phyloP scores from a whole-genome alignment of 352 stramenopile genomes.

The Pythium sp. region DNA sequence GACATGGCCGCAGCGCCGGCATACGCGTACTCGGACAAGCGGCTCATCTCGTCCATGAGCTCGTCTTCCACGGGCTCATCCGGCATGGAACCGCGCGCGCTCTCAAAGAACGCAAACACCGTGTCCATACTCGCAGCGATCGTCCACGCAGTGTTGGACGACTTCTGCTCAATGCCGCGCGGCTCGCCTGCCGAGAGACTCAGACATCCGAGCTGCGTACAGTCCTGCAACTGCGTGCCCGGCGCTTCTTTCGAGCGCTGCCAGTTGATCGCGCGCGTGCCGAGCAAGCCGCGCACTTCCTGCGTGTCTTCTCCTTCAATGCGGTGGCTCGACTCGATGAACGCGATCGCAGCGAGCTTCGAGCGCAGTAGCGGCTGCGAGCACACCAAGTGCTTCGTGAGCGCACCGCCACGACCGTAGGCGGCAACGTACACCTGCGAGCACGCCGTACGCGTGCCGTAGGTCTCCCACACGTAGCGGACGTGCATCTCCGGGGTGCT shows the following conservation, averaged over 20 bases:
- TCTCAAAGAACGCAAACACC: constrained; percentile 85
- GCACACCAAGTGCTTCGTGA: constrained; percentile 76
- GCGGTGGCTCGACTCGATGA: constrained; percentile 82
- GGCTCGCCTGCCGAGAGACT: constrained; percentile 77
- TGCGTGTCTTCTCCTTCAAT: constrained; percentile 60
- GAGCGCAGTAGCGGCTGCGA: constrained; percentile 58
- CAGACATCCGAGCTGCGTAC: constrained; percentile 66
- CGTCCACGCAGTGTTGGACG: constrained; percentile 79
- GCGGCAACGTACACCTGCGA: constrained; percentile 79
- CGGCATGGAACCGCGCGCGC: constrained; percentile 71
- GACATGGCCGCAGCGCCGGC: constrained; percentile 53
- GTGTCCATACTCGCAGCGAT: constrained; percentile 83
- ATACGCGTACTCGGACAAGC: constrained; percentile 69
- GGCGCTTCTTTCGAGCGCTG: constrained; percentile 68
- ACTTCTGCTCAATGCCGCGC: constrained; percentile 59
- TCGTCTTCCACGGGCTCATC: constrained; percentile 70
- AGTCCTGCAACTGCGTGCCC: constrained; percentile 68
- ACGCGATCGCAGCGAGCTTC: constrained; percentile 71
- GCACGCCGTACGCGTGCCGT: constrained; percentile 61
- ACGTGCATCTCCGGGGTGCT: constrained; percentile 78
- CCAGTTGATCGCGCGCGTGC: constrained; percentile 80
- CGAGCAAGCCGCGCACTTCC: constrained; percentile 62
- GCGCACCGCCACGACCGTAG: constrained; percentile 64
- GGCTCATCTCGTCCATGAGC: constrained; percentile 79
- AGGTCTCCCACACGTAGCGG: constrained; percentile 82